Percentiles rank a stretch among this genome's conserved stretches.
phyloP scores from a whole-genome alignment of 805 yeast species.

The Myxozyma sirexii region DNA sequence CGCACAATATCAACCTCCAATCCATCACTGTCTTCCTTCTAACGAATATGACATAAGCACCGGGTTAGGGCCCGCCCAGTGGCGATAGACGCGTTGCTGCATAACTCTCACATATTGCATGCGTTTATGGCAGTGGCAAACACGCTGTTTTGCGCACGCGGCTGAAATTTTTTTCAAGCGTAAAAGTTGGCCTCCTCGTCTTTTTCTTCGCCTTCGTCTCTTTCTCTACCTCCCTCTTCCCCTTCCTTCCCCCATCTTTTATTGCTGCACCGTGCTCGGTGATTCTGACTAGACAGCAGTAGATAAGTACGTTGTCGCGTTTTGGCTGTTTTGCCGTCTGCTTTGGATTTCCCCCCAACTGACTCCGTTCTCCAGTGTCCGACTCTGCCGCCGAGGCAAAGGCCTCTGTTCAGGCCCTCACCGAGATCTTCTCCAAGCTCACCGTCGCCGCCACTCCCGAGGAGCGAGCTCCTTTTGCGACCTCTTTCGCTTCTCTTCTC shows the following conservation, averaged over 20 bases:
- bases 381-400: slow-evolving; percentile 35
- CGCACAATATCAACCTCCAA: too few relatives aligned
- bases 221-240: slow-evolving; percentile 7
- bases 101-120: background rate
- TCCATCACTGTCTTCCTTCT: too few relatives aligned
- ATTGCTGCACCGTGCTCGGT: slow-evolving; percentile 5
- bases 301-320: slow-evolving; percentile 1
- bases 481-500: slow-evolving; percentile 87
- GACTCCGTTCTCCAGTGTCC: background rate
- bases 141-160: slow-evolving; percentile 10
- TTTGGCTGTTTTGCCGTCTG: too few relatives aligned
- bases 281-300: slow-evolving; percentile 1
- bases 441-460: slow-evolving; percentile 80
- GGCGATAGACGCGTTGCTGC: slow-evolving; percentile 7
- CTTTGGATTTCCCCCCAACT: background rate
- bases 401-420: slow-evolving; percentile 65
- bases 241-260: slow-evolving; percentile 5
- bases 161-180: slow-evolving; percentile 16
- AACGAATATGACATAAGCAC: too few relatives aligned
- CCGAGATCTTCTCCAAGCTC: slow-evolving; percentile 90
- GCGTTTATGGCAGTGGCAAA: slow-evolving; percentile 14
- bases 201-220: slow-evolving; percentile 2
- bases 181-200: slow-evolving; percentile 6
- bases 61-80: slow-evolving; percentile 6
- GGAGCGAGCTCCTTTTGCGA: slow-evolving; percentile 80